Percentiles rank a stretch among this genome's conserved stretches.
phyloP scores from a whole-genome alignment of 345 rosid species.

The Pugionium dolabratum region DNA sequence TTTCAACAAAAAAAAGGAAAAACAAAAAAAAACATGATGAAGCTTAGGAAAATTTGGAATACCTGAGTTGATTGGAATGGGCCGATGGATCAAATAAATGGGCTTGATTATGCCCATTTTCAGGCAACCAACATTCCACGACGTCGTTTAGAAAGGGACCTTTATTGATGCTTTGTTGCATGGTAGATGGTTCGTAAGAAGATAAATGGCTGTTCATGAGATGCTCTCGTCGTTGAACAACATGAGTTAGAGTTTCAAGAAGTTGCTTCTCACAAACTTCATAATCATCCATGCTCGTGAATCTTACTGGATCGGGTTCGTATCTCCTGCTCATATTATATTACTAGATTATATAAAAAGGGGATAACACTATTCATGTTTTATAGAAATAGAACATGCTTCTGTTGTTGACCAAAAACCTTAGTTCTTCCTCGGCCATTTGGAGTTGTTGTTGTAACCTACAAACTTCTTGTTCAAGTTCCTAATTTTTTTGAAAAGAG shows the following conservation, averaged over 20 bases:
- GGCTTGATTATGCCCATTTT: constrained; percentile 42
- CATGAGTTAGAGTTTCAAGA: constrained; percentile 52
- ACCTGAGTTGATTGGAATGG: constrained; percentile 47
- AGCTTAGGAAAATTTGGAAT: not conserved
- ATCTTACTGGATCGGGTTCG: constrained; percentile 62
- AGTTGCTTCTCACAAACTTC: constrained; percentile 71
- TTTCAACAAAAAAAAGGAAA: not conserved
- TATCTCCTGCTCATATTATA: constrained; percentile 46
- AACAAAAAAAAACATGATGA: not conserved
- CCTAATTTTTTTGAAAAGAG: constrained; percentile 40
- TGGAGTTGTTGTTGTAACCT: constrained; percentile 72
- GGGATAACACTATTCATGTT: not conserved
- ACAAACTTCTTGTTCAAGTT: constrained; percentile 62
- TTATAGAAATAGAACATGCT: not conserved
- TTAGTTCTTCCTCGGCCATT: constrained; percentile 64
- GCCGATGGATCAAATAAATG: constrained; percentile 55
- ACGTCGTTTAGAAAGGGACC: constrained; percentile 55
- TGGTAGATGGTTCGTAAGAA: constrained; percentile 58
- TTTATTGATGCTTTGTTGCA: constrained; percentile 38
- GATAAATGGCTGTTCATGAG: constrained; percentile 47
- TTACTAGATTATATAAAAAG: not conserved
- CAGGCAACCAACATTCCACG: constrained; percentile 59
- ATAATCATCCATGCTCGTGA: constrained; percentile 54
- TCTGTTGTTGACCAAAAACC: constrained; percentile 37
- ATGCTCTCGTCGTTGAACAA: constrained; percentile 60